Percentiles rank a stretch among this genome's conserved stretches.
Conservation (phyloP, 2,329 filamentous ascomycete species). For the Fusarium sarcochroum region DNA sequence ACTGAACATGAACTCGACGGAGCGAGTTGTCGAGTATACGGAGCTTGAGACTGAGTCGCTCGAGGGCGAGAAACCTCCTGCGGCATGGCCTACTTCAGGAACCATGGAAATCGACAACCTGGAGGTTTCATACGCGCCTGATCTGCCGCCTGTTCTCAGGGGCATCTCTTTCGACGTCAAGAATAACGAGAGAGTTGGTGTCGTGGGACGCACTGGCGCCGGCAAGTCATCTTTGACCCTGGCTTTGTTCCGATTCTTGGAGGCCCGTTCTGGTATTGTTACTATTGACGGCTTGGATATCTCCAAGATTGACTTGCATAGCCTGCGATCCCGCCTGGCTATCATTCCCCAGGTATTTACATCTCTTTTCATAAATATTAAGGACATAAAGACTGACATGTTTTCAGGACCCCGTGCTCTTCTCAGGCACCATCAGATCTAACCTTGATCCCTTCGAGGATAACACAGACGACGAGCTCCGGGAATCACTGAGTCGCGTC, state of each 20-base stretch:
- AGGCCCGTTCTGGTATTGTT: conserved; percentile 75
- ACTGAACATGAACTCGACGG: conserved; percentile 83
- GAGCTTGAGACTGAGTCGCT: conserved; percentile 77
- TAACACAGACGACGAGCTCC: conserved; percentile 76
- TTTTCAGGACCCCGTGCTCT: conserved; percentile 79
- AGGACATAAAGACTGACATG: conserved; percentile 17
- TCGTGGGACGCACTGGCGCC: conserved; percentile 83
- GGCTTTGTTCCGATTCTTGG: conserved; percentile 83
- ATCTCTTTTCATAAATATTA: not conserved
- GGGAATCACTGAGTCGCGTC: conserved; percentile 77
- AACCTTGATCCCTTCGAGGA: conserved; percentile 85
- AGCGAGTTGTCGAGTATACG: conserved; percentile 82
- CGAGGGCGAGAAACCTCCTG: conserved; percentile 72
- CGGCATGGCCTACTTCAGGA: conserved; percentile 82
- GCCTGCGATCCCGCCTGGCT: conserved; percentile 79
- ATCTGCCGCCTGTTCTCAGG: conserved; percentile 78
- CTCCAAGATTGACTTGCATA: conserved; percentile 77
- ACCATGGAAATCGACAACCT: conserved; percentile 80
- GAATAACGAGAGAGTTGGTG: conserved; percentile 78
- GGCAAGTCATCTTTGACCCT: conserved; percentile 84
- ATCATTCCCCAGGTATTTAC: conserved; percentile 77
- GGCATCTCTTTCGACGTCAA: conserved; percentile 77
- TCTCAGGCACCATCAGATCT: conserved; percentile 81
- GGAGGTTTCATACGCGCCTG: conserved; percentile 78
- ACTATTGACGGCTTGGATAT: conserved; percentile 82